A percentile compares a stretch with the other conserved stretches of the same genome.
These are phyloP conservation scores for Diphasiastrum complanatum DNA, from an alignment of 83 land plant genomes.

Conservation along the genomic window DNA sequence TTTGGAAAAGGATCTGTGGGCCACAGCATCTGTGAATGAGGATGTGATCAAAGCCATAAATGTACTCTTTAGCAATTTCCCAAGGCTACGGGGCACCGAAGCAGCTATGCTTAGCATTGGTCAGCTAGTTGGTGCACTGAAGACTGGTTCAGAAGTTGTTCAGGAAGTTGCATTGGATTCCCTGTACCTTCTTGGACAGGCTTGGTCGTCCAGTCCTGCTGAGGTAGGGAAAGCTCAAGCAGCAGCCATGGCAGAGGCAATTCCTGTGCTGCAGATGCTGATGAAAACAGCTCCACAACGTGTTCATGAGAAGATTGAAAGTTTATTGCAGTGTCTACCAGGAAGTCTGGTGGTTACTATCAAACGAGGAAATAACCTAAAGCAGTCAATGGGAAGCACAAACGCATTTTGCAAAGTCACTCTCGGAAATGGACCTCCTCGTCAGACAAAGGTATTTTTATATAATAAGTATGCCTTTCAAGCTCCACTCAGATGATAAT, in stretches of 20 bases:
- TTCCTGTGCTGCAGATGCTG: constrained; percentile 64
- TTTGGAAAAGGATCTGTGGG: constrained; percentile 66
- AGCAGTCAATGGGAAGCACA: constrained; percentile 68
- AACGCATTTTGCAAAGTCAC: constrained; percentile 76
- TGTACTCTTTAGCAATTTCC: constrained; percentile 56
- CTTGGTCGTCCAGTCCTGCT: constrained; percentile 61
- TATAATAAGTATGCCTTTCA: constrained; percentile 4
- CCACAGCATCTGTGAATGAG: constrained; percentile 57
- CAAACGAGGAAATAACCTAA: constrained; percentile 73
- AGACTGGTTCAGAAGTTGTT: constrained; percentile 64
- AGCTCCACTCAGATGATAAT: too few species aligned
- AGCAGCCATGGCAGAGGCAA: constrained; percentile 68
- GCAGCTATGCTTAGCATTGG: constrained; percentile 74
- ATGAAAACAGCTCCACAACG: constrained; percentile 59
- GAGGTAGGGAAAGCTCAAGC: constrained; percentile 71
- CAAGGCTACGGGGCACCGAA: constrained; percentile 60
- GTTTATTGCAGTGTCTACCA: constrained; percentile 66
- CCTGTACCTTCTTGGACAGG: constrained; percentile 47
- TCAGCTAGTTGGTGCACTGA: constrained; percentile 63
- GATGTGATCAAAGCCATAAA: constrained; percentile 58
- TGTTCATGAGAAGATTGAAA: constrained; percentile 68
- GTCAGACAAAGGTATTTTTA: constrained; percentile 61
- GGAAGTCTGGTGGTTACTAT: constrained; percentile 77
- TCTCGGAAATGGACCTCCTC: constrained; percentile 67
- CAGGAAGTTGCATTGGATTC: constrained; percentile 70